A percentile compares a stretch with the other conserved stretches of the same genome.
Evolutionary conservation across 1,284 basidiomycete species (phyloP).

Genomic region (Tetrapyrgos nigripes): DNA sequence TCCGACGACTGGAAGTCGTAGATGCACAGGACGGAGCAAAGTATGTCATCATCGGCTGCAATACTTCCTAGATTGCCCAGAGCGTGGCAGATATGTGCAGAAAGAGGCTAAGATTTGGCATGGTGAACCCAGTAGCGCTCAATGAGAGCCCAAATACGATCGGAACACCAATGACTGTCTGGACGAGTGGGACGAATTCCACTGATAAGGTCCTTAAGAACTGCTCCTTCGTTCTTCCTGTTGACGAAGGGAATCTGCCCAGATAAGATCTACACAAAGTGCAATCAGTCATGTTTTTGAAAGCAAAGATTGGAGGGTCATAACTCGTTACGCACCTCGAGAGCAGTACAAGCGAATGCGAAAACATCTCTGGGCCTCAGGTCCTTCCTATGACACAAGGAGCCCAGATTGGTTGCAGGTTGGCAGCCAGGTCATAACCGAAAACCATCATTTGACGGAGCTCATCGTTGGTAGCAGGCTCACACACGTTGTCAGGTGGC

Average conservation of each 20-base stretch:
- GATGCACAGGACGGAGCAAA: too few relatives aligned
- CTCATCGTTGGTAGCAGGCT: too few relatives aligned
- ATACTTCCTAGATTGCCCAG: neutral
- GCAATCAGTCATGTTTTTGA: neutral
- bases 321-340: conserved; percentile 18
- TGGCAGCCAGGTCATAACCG: too few relatives aligned
- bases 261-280: conserved; percentile 2
- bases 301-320: neutral
- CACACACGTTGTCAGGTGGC: too few relatives aligned
- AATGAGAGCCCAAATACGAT: neutral
- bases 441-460: too few relatives aligned
- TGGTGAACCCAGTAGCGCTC: conserved; percentile 1
- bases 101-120: neutral
- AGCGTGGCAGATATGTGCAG: too few relatives aligned
- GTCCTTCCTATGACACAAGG: neutral
- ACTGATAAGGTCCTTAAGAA: neutral
- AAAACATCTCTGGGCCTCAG: conserved; percentile 10
- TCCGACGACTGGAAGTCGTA: conserved; percentile 33
- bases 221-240: neutral
- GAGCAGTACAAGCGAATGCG: conserved; percentile 14
- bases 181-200: conserved; percentile 2
- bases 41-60: neutral
- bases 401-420: too few relatives aligned
- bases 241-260: neutral
- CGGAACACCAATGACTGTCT: conserved; percentile 1